phyloP scores from a whole-genome alignment of 805 yeast species.

The Suhomyces canberraensis region DNA sequence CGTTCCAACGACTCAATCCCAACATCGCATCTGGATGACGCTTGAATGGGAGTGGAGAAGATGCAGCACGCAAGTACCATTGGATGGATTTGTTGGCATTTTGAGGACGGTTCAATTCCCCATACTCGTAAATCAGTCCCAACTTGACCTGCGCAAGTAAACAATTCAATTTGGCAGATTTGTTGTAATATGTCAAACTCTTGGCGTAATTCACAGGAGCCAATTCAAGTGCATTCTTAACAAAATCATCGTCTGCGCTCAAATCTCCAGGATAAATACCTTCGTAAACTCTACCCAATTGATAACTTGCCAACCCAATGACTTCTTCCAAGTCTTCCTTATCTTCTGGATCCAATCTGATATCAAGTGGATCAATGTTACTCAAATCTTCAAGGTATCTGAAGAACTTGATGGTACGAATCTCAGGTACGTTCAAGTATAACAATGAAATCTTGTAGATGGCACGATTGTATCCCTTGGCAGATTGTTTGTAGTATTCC shows the following conservation, averaged over 20 bases:
- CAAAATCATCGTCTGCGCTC: slow-evolving; percentile 33
- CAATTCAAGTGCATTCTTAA: slow-evolving; percentile 28
- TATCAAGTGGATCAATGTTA: slow-evolving; percentile 35
- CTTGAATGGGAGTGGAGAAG: slow-evolving; percentile 36
- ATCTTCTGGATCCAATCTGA: slow-evolving; percentile 35
- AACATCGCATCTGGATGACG: slow-evolving; percentile 46
- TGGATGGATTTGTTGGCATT: slow-evolving; percentile 43
- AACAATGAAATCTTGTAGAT: slow-evolving; percentile 39
- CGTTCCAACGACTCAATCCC: slow-evolving; percentile 42
- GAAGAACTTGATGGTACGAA: slow-evolving; percentile 34
- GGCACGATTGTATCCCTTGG: slow-evolving; percentile 45
- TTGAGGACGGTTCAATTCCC: slow-evolving; percentile 38
- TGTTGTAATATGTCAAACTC: slow-evolving; percentile 40
- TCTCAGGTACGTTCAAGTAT: slow-evolving; percentile 31
- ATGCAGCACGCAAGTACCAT: slow-evolving; percentile 42
- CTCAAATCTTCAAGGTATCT: slow-evolving; percentile 35
- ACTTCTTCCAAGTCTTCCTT: slow-evolving; percentile 40
- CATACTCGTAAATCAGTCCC: slow-evolving; percentile 41
- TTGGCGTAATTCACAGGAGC: slow-evolving; percentile 44
- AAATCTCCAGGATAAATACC: slow-evolving; percentile 45
- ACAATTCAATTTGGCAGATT: slow-evolving; percentile 39
- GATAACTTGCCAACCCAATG: slow-evolving; percentile 39
- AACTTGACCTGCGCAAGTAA: slow-evolving; percentile 40
- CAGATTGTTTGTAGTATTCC: slow-evolving; percentile 33
- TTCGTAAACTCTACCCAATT: slow-evolving; percentile 42